phyloP scores from a whole-genome alignment of 2,329 filamentous ascomycete genomes.

The Ceratocystis destructans region DNA sequence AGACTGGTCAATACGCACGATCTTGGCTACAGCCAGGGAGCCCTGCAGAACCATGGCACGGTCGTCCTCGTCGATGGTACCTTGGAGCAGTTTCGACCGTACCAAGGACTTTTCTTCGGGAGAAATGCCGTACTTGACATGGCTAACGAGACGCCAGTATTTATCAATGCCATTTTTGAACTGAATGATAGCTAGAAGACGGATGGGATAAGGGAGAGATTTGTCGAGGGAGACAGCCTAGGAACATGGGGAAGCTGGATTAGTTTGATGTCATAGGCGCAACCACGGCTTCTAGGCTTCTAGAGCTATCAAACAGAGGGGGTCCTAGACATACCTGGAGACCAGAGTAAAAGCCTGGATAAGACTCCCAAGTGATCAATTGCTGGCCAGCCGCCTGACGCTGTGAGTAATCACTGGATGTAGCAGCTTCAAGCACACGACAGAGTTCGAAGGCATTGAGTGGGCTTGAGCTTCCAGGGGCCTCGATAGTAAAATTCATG shows the following conservation, averaged over 20 bases:
- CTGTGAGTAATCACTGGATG: conserved; percentile 46
- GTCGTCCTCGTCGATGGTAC: conserved; percentile 64
- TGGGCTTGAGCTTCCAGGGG: conserved; percentile 67
- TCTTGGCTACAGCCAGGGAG: conserved; percentile 74
- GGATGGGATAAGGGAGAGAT: conserved; percentile 59
- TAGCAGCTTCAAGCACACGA: conserved; percentile 48
- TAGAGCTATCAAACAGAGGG: not conserved
- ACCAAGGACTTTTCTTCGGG: conserved; percentile 65
- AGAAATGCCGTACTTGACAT: conserved; percentile 49
- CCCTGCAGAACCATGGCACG: conserved; percentile 71
- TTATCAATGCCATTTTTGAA: conserved; percentile 94
- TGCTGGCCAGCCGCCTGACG: conserved; percentile 57
- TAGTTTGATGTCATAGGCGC: conserved; percentile 10
- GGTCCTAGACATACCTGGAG: conserved; percentile 42
- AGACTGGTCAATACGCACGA: conserved; percentile 80
- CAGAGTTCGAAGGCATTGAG: conserved; percentile 50
- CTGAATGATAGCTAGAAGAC: conserved; percentile 83
- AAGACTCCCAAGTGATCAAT: conserved; percentile 56
- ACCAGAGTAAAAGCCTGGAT: conserved; percentile 51
- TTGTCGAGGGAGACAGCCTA: conserved; percentile 72
- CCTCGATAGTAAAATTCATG: conserved; percentile 64
- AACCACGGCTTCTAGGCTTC: not conserved
- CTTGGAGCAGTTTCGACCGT: conserved; percentile 58
- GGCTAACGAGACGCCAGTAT: conserved; percentile 62
- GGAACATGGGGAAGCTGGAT: conserved; percentile 1